A percentile compares a stretch with the other conserved stretches of the same genome.
These are phyloP conservation scores for Kodamaea derodonti DNA, from an alignment of 1,139 yeast species.

Conservation along the genomic window DNA sequence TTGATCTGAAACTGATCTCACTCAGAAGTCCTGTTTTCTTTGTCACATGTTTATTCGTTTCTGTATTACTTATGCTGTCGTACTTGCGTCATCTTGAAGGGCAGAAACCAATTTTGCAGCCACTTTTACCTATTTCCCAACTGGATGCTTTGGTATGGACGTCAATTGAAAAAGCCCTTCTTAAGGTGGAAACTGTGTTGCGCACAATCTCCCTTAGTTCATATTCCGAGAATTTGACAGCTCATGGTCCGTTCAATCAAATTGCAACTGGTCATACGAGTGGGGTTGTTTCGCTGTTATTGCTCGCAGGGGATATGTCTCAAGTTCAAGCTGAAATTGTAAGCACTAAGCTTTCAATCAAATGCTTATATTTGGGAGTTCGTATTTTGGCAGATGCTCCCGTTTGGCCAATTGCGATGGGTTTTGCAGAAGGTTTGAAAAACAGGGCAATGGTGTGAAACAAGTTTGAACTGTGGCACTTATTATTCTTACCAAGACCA, in stretches of 20 bases:
- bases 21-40: constrained; percentile 73
- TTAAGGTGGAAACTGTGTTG: constrained; percentile 53
- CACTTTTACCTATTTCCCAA: constrained; percentile 14
- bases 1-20: constrained; percentile 60
- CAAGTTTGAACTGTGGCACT: too few species aligned
- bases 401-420: constrained; percentile 74
- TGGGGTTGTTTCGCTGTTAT: constrained; percentile 1
- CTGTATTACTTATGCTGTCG: constrained; percentile 58
- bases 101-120: constrained; percentile 8
- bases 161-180: constrained; percentile 46
- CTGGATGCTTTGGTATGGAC: constrained; percentile 42
- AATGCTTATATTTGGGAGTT: constrained; percentile 62
- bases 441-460: constrained; percentile 43
- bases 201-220: constrained; percentile 29
- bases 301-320: constrained; percentile 2
- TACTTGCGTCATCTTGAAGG: constrained; percentile 54
- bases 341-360: constrained; percentile 48
- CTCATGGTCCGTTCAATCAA: constrained; percentile 49
- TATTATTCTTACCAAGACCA: too few species aligned
- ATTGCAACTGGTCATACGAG: background rate
- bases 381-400: constrained; percentile 77
- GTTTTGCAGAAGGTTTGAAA: constrained; percentile 72
- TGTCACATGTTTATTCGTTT: constrained; percentile 61
- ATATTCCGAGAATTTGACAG: constrained; percentile 54
- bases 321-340: constrained; percentile 22